phyloP scores from a whole-genome alignment of 2,329 filamentous ascomycete genomes.

The Drechmeria coniospora region DNA sequence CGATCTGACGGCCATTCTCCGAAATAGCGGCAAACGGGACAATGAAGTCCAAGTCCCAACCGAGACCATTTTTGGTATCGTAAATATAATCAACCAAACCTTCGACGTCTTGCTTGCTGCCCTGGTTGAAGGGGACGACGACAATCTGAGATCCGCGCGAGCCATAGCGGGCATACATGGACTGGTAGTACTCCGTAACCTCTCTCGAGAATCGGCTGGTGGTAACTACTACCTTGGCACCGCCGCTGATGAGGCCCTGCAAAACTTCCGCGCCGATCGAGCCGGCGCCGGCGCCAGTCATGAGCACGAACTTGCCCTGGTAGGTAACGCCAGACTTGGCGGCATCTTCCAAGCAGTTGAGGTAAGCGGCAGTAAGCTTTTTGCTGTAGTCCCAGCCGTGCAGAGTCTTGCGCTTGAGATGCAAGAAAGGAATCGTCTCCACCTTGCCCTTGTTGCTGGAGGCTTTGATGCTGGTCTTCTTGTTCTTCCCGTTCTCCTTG shows the following conservation, averaged over 20 bases:
- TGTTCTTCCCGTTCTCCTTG: constrained; percentile 59
- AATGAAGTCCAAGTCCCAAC: constrained; percentile 95
- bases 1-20: constrained; percentile 94
- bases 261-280: constrained; percentile 96
- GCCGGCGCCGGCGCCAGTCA: constrained; percentile 95
- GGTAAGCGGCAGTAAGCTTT: constrained; percentile 85
- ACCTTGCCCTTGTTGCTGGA: constrained; percentile 71
- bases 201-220: constrained; percentile 93
- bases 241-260: constrained; percentile 88
- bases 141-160: constrained; percentile 91
- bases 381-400: constrained; percentile 99
- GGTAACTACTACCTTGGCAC: constrained; percentile 91
- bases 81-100: constrained; percentile 93
- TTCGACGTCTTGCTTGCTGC: constrained; percentile 95
- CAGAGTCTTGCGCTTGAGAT: constrained; percentile 84
- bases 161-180: constrained; percentile 92
- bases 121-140: constrained; percentile 97
- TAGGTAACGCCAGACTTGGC: constrained; percentile 81
- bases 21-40: constrained; percentile 95
- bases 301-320: constrained; percentile 87
- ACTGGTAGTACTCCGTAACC: constrained; percentile 98
- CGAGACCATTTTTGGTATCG: constrained; percentile 86
- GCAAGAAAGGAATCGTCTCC: constrained; percentile 94
- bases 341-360: constrained; percentile 81
- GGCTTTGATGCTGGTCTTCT: constrained; percentile 34